Evolutionary conservation across 202 grass and related monocot species (phyloP).

Genomic region (Digitaria exilis): DNA sequence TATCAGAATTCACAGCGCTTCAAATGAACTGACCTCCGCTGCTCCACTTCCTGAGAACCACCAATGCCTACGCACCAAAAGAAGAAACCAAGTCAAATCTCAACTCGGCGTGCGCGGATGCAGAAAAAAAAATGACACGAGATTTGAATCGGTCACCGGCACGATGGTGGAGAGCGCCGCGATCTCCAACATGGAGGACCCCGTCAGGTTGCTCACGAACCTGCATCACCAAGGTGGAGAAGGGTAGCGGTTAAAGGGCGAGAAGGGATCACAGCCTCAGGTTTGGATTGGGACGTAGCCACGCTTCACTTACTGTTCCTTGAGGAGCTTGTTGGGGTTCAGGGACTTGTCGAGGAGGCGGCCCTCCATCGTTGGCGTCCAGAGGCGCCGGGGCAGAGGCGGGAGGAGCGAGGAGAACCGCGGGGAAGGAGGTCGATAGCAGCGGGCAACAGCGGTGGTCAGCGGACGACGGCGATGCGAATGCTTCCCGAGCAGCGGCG

Average conservation of each 20-base stretch:
- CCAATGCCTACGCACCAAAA: constrained; percentile 54
- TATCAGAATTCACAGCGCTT: constrained; percentile 17
- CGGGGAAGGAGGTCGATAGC: neutral
- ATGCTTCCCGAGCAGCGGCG: neutral
- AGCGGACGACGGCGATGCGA: neutral
- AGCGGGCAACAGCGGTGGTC: neutral
- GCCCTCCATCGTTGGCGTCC: constrained; percentile 47
- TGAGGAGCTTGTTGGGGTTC: constrained; percentile 77
- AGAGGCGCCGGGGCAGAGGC: neutral
- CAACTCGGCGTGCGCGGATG: neutral
- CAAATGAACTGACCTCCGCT: constrained; percentile 44
- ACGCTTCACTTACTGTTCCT: constrained; percentile 71
- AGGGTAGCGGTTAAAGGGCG: neutral
- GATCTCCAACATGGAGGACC: constrained; percentile 81
- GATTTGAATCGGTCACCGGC: constrained; percentile 53
- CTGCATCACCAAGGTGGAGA: constrained; percentile 36
- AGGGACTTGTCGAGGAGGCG: constrained; percentile 52
- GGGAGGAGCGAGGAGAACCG: neutral
- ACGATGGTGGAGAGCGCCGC: constrained; percentile 74
- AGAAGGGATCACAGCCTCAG: neutral
- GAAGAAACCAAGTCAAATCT: constrained; percentile 16
- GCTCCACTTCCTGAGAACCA: constrained; percentile 85
- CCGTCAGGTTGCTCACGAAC: constrained; percentile 89
- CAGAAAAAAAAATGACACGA: neutral
- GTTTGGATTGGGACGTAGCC: neutral